These are phyloP conservation scores for Thalia dealbata DNA, from an alignment of 176 grass and related monocot genomes.

Conservation along the genomic window DNA sequence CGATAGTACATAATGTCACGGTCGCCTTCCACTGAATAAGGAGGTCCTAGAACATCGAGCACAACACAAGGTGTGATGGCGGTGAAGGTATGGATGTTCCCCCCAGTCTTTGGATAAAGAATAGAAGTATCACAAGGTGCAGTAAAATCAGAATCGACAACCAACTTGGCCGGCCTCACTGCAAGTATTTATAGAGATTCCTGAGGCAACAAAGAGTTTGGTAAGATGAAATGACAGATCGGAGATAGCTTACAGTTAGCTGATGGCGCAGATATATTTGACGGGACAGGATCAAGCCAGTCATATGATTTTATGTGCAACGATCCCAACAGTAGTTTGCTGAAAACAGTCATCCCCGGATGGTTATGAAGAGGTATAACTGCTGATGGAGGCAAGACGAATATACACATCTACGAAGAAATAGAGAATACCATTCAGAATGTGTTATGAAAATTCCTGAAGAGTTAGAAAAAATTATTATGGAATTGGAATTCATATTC, in stretches of 20 bases:
- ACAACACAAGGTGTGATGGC: slow-evolving; percentile 48
- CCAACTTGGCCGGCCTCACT: slow-evolving; percentile 52
- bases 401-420: slow-evolving; percentile 60
- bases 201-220: not conserved
- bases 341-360: slow-evolving; percentile 91
- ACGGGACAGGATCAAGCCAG: slow-evolving; percentile 35
- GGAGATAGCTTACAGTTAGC: slow-evolving; percentile 22
- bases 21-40: slow-evolving; percentile 63
- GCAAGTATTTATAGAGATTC: not conserved
- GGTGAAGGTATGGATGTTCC: slow-evolving; percentile 73
- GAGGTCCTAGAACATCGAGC: slow-evolving; percentile 64
- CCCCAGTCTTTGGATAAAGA: slow-evolving; percentile 61
- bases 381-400: slow-evolving; percentile 57
- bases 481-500: no score
- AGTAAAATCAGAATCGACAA: slow-evolving; percentile 52
- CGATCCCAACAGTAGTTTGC: slow-evolving; percentile 63
- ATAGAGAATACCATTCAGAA: not conserved
- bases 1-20: slow-evolving; percentile 73
- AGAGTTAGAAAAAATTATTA: no score
- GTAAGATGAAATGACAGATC: not conserved
- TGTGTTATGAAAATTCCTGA: not conserved
- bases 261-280: slow-evolving; percentile 5
- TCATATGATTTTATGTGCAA: slow-evolving; percentile 83
- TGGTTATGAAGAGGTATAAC: slow-evolving; percentile 89
- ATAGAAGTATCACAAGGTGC: slow-evolving; percentile 61